Percentiles rank a stretch among this genome's conserved stretches.
Evolutionary conservation across 768 basidiomycete genomes (phyloP).

Genomic region (Auricularia sp.): DNA sequence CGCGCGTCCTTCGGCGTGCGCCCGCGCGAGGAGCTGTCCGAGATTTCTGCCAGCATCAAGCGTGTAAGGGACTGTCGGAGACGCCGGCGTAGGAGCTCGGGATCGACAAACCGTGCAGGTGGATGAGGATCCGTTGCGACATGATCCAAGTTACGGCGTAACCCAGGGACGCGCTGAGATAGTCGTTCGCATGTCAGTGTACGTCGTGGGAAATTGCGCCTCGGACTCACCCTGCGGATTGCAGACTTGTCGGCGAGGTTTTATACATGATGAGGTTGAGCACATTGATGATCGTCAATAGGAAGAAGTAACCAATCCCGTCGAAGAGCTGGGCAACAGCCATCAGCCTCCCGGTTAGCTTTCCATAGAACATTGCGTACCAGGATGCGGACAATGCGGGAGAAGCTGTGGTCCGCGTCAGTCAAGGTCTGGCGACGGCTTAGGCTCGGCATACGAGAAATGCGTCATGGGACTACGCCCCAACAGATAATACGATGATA

Average conservation of each 20-base stretch:
- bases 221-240: neutral
- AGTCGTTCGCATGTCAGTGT: neutral
- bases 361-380: neutral
- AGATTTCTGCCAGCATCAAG: neutral
- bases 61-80: too few relatives aligned
- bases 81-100: neutral
- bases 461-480: slow-evolving; percentile 21
- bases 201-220: neutral
- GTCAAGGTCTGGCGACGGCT: neutral
- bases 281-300: neutral
- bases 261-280: neutral
- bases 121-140: neutral
- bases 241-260: neutral
- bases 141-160: slow-evolving; percentile 1
- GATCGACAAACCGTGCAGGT: neutral
- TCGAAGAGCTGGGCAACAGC: neutral
- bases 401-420: neutral
- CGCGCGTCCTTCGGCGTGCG: neutral
- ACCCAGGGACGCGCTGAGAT: neutral
- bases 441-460: neutral
- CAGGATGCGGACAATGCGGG: neutral
- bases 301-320: neutral
- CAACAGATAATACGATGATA: slow-evolving; percentile 43
- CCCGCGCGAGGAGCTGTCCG: neutral
- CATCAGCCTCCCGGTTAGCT: neutral